phyloP scores from a whole-genome alignment of 2,329 filamentous ascomycete genomes.

The Biscogniauxia sp. region DNA sequence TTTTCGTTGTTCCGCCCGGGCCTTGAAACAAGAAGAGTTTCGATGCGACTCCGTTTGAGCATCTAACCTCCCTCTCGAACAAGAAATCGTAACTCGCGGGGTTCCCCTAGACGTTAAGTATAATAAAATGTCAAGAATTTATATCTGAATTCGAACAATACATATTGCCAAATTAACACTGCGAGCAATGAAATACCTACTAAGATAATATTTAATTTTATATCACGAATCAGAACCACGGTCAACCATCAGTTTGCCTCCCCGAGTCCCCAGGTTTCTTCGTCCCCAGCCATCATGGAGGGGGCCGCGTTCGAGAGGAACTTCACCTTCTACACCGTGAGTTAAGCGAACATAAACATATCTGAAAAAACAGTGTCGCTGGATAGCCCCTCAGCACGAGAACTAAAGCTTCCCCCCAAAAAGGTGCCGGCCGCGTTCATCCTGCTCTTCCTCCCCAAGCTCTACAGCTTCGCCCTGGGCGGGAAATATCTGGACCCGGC shows the following conservation, averaged over 20 bases:
- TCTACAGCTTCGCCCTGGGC: slow-evolving; percentile 14
- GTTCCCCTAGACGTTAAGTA: too few relatives aligned
- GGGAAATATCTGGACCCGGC: slow-evolving; percentile 14
- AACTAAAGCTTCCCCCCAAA: too few relatives aligned
- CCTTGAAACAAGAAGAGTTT: background rate
- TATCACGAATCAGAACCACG: too few relatives aligned
- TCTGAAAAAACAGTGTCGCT: too few relatives aligned
- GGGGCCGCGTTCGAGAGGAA: background rate
- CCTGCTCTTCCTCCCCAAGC: slow-evolving; percentile 15
- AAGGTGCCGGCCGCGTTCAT: slow-evolving; percentile 17
- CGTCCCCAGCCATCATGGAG: background rate
- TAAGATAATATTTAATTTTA: too few relatives aligned
- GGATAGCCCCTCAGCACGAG: too few relatives aligned
- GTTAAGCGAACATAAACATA: background rate
- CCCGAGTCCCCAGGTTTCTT: background rate
- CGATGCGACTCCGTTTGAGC: background rate
- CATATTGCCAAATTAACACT: too few relatives aligned
- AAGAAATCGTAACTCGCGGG: background rate
- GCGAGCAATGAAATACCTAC: too few relatives aligned
- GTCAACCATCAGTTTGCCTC: background rate
- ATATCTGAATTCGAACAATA: too few relatives aligned
- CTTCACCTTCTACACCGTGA: background rate
- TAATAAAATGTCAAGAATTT: too few relatives aligned
- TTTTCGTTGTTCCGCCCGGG: background rate
- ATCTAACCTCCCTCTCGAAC: background rate